phyloP scores from a whole-genome alignment of 768 basidiomycete species.

The Russula sp. region DNA sequence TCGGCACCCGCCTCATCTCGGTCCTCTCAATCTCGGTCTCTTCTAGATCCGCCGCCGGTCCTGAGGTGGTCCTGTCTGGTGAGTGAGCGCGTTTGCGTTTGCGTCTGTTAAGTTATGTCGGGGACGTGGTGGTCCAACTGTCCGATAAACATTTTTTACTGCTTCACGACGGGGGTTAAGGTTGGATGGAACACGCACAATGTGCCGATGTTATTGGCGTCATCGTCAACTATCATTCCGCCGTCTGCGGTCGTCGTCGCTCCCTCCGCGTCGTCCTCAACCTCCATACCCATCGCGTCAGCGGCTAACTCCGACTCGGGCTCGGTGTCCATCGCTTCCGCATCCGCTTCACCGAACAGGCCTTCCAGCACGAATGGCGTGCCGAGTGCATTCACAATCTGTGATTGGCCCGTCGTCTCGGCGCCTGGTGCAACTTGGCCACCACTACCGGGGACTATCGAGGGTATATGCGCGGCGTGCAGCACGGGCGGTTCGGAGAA shows the following conservation, averaged over 20 bases:
- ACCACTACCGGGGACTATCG: constrained; percentile 40
- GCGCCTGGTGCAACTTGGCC: constrained; percentile 62
- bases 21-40: background rate
- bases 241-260: background rate
- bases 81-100: constrained; percentile 26
- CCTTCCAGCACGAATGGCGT: constrained; percentile 81
- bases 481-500: constrained; percentile 73
- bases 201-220: too few relatives aligned
- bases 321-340: constrained; percentile 52
- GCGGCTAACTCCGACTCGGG: constrained; percentile 32
- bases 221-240: constrained; percentile 17
- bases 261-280: constrained; percentile 17
- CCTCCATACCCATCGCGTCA: constrained; percentile 11
- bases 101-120: background rate
- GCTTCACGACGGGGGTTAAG: too few relatives aligned
- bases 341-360: constrained; percentile 76
- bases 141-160: background rate
- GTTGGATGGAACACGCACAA: background rate
- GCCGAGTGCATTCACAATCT: constrained; percentile 67
- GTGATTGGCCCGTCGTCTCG: constrained; percentile 76
- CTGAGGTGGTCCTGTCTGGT: background rate
- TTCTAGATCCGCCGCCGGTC: background rate
- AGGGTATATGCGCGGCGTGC: constrained; percentile 74
- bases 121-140: background rate
- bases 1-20: constrained; percentile 9